phyloP scores from a whole-genome alignment of 352 stramenopile species.

The Aphanomyces invadans region DNA sequence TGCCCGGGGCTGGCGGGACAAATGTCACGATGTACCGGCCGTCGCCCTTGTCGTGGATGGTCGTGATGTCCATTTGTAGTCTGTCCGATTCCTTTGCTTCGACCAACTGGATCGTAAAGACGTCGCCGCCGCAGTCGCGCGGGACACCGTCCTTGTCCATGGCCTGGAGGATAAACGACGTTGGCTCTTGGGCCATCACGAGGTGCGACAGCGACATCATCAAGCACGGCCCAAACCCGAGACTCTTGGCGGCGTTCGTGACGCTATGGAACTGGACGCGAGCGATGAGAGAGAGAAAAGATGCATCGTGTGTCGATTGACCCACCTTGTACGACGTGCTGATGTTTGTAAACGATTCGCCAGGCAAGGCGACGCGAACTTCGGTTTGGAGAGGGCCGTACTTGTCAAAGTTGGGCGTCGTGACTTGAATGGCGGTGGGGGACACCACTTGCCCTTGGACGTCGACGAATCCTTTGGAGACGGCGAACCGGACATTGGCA shows the following conservation, averaged over 20 bases:
- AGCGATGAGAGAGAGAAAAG: too few relatives aligned
- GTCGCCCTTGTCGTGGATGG: conserved; percentile 85
- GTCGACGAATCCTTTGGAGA: conserved; percentile 89
- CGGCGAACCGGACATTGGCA: conserved; percentile 88
- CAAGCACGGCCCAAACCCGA: conserved; percentile 91
- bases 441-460: conserved; percentile 81
- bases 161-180: conserved; percentile 88
- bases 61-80: conserved; percentile 32
- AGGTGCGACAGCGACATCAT: conserved; percentile 53
- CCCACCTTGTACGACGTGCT: conserved; percentile 58
- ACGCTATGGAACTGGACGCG: conserved; percentile 86
- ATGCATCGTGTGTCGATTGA: too few relatives aligned
- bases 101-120: conserved; percentile 82
- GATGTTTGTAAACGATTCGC: conserved; percentile 90
- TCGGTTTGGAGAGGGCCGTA: conserved; percentile 84
- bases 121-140: conserved; percentile 91
- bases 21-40: conserved; percentile 93
- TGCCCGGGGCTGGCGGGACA: conserved; percentile 61
- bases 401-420: conserved; percentile 91
- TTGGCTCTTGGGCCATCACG: conserved; percentile 60
- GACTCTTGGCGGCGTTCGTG: conserved; percentile 80
- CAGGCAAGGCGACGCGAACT: conserved; percentile 84
- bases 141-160: conserved; percentile 84
- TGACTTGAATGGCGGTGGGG: conserved; percentile 81
- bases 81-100: conserved; percentile 29